Evolutionary conservation across 192 early-diverging fungal genomes (phyloP), one percentile per base, ranked within the genome.

Genomic region (Cetraspora pellucida): DNA sequence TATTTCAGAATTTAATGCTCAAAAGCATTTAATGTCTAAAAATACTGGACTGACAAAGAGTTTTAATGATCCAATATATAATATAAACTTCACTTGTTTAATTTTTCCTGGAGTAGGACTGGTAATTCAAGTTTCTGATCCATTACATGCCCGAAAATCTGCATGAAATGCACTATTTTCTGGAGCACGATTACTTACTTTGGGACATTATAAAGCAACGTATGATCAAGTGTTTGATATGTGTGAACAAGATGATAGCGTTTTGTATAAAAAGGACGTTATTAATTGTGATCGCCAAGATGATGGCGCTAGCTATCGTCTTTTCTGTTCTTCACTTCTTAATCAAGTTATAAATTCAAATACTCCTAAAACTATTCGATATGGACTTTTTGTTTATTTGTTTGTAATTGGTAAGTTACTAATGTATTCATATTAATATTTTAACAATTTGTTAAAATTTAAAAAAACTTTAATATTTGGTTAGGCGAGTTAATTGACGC

Each of bases 401-500:
- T n/a, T 59, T 59, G n/a, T 25, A 25, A 25, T 25, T 59, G 2
- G 21, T n/a, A 25, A 10, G 27, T 21, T 57, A 57, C 4, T 55
- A 8, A 57, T 25, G 5, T 59, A 25, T 59, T 25, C 23, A 25
- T 59, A 25, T 59, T 19, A 58, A 25, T 23, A 58, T 58, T 23
- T 19, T 19, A 25, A 25, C 25, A 58, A 58, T 58, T n/a, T 37
- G 5, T 25, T 58, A 25, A 58, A 25, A 8, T 25, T 19, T 58
- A 23, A 25, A 58, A 58, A 23, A 23, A 3, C 10, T 58, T 58
- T 19, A 58, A 25, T 58, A 5, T 25, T 37, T 37, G 31, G 5
- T 59, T 59, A 59, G 57, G 25, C 11, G 21, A 59, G 27, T 59
- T 59, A n/a, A 59, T 59, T 59, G 57, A 59, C 23, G 57, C 57